A percentile compares a stretch with the other conserved stretches of the same genome.
phyloP scores from a whole-genome alignment of 2,329 filamentous ascomycete species.

The Byssoonygena ceratinophila region DNA sequence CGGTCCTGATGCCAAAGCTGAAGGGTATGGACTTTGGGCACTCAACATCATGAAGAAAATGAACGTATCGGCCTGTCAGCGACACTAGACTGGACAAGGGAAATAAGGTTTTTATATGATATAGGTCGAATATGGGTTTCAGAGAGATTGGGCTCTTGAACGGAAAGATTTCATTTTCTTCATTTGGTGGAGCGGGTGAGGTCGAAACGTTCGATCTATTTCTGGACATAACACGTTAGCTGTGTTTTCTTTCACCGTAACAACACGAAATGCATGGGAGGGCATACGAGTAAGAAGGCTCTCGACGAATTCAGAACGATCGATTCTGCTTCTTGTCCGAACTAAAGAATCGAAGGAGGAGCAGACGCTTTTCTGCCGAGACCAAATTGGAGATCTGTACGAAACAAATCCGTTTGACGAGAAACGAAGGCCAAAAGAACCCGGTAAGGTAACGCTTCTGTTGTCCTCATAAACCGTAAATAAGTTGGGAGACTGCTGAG shows the following conservation, averaged over 20 bases:
- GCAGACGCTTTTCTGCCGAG: background rate
- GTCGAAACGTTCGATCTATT: background rate
- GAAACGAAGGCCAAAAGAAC: slow-evolving; percentile 5
- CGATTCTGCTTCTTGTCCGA: background rate
- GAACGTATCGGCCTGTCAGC: background rate
- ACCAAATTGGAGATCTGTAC: background rate
- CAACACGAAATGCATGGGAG: slow-evolving; percentile 1
- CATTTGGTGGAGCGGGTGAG: background rate
- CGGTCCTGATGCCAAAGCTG: background rate
- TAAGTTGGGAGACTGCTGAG: background rate
- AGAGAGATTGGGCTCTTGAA: slow-evolving; percentile 4
- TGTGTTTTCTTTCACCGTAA: slow-evolving; percentile 5
- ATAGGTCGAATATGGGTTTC: background rate
- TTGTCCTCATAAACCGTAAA: background rate
- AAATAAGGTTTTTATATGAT: background rate
- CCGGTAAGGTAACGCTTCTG: background rate
- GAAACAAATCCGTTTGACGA: slow-evolving; percentile 9
- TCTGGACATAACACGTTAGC: slow-evolving; percentile 7
- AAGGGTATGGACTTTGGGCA: slow-evolving; percentile 10
- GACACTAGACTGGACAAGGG: background rate
- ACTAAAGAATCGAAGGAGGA: background rate
- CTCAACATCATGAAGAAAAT: slow-evolving; percentile 12
- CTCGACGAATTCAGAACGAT: slow-evolving; percentile 2
- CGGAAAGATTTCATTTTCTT: slow-evolving; percentile 6
- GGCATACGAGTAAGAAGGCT: background rate